Conservation (phyloP, 1,284 basidiomycete species). For the Ceratobasidium sp. region DNA sequence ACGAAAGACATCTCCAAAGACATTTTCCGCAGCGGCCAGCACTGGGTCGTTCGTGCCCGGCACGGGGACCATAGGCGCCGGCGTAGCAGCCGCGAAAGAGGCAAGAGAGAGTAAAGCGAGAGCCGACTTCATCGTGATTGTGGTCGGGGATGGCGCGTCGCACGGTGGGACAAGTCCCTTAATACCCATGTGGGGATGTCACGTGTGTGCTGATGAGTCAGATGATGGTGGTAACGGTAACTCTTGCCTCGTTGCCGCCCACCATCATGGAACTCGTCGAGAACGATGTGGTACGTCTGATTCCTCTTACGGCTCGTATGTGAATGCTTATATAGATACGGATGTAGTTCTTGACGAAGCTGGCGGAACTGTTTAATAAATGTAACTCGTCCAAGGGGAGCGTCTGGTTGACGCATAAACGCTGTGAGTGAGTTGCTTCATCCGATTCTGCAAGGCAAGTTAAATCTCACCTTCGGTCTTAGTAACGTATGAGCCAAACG, state of each 20-base stretch:
- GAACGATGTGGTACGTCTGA: conserved; percentile 36
- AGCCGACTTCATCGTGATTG: conserved; percentile 43
- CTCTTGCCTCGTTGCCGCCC: conserved; percentile 15
- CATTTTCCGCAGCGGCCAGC: conserved; percentile 28
- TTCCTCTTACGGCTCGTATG: not conserved
- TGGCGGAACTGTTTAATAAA: conserved; percentile 69
- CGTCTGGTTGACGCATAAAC: conserved; percentile 94
- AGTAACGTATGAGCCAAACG: conserved; percentile 77
- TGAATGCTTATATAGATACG: not conserved
- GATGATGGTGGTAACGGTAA: conserved; percentile 24
- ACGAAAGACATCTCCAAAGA: conserved; percentile 46
- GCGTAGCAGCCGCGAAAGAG: conserved; percentile 25
- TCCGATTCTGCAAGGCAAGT: conserved; percentile 37
- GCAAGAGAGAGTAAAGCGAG: conserved; percentile 44
- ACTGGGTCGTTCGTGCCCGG: conserved; percentile 27
- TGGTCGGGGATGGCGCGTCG: conserved; percentile 28
- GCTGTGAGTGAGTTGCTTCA: conserved; percentile 69
- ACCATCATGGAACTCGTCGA: conserved; percentile 45
- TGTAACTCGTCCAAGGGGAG: conserved; percentile 66
- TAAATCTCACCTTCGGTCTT: conserved; percentile 8
- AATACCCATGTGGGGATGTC: conserved; percentile 33
- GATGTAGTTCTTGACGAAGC: conserved; percentile 74
- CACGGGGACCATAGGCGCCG: conserved; percentile 11
- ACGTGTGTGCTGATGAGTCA: conserved; percentile 31
- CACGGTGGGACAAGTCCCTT: conserved; percentile 24